phyloP scores from a whole-genome alignment of 2,329 filamentous ascomycete genomes.

The Cyanodermella asteris region DNA sequence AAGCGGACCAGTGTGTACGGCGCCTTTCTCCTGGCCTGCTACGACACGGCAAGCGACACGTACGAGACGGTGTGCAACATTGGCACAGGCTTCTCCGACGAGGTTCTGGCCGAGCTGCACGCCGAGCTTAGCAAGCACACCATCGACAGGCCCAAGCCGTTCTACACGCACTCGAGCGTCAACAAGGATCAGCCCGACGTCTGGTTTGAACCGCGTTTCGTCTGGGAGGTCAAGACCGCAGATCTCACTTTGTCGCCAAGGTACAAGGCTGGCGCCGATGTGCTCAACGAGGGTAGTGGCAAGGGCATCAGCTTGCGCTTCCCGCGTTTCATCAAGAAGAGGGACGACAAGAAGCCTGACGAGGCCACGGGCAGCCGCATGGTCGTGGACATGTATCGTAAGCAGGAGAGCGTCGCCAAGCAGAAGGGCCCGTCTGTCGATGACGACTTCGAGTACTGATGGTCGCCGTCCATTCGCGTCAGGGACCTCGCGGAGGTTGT shows the following conservation, averaged over 20 bases:
- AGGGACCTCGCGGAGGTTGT: no score
- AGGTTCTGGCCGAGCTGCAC: constrained; percentile 75
- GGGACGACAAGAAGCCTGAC: constrained; percentile 91
- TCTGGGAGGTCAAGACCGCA: constrained; percentile 96
- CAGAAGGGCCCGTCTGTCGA: constrained; percentile 71
- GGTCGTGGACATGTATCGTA: constrained; percentile 91
- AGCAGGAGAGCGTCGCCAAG: constrained; percentile 77
- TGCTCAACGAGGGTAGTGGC: constrained; percentile 52
- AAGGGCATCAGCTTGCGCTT: constrained; percentile 78
- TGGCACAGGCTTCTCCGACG: constrained; percentile 88
- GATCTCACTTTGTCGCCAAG: constrained; percentile 81
- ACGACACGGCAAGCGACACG: constrained; percentile 55
- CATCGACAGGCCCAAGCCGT: constrained; percentile 83
- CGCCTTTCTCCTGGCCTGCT: constrained; percentile 85
- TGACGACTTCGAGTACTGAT: constrained; percentile 90
- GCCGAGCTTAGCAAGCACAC: constrained; percentile 49
- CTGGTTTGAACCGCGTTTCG: constrained; percentile 85
- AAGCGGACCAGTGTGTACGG: constrained; percentile 93
- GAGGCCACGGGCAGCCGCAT: constrained; percentile 65
- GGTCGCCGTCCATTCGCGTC: background rate
- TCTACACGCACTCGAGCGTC: constrained; percentile 67
- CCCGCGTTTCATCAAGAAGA: constrained; percentile 72
- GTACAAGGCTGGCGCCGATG: constrained; percentile 75
- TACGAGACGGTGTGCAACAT: constrained; percentile 98
- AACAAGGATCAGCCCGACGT: constrained; percentile 91